Conservation (phyloP, 495 filamentous ascomycete genomes). For the Baudoinia panamericana region DNA sequence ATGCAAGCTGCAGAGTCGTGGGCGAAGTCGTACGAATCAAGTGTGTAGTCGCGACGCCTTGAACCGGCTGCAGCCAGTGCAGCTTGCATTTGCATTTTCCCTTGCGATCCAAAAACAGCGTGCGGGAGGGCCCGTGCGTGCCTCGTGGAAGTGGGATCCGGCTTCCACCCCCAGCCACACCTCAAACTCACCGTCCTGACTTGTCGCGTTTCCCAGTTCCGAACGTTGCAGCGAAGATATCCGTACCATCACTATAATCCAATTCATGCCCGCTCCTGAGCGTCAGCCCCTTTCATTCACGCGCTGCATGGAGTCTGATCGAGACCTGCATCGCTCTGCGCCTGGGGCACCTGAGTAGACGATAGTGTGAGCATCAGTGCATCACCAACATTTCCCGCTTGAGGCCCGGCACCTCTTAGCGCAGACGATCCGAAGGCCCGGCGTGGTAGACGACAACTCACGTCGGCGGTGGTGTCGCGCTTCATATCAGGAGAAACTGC, state of each 20-base stretch:
- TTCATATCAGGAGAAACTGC: neutral
- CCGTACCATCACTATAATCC: neutral
- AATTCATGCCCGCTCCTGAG: neutral
- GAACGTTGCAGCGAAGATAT: too few relatives aligned
- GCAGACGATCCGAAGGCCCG: constrained; percentile 5
- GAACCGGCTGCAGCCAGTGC: neutral
- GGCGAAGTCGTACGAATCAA: neutral
- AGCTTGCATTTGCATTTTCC: too few relatives aligned
- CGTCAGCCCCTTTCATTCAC: too few relatives aligned
- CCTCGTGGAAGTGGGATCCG: too few relatives aligned
- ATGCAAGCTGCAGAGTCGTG: neutral
- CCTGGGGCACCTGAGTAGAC: too few relatives aligned
- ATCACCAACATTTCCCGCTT: neutral
- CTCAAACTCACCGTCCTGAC: too few relatives aligned
- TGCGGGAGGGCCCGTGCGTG: too few relatives aligned
- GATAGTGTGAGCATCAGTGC: too few relatives aligned
- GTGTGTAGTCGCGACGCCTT: neutral
- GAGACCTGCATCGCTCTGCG: neutral
- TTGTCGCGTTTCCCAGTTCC: too few relatives aligned
- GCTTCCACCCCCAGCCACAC: too few relatives aligned
- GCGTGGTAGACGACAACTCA: constrained; percentile 8
- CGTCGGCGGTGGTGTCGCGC: neutral
- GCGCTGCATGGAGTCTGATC: neutral
- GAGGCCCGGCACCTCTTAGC: neutral
- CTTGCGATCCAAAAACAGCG: too few relatives aligned